Evolutionary conservation across 495 filamentous ascomycete genomes (phyloP).

Genomic region (Chaetomium fimeti): DNA sequence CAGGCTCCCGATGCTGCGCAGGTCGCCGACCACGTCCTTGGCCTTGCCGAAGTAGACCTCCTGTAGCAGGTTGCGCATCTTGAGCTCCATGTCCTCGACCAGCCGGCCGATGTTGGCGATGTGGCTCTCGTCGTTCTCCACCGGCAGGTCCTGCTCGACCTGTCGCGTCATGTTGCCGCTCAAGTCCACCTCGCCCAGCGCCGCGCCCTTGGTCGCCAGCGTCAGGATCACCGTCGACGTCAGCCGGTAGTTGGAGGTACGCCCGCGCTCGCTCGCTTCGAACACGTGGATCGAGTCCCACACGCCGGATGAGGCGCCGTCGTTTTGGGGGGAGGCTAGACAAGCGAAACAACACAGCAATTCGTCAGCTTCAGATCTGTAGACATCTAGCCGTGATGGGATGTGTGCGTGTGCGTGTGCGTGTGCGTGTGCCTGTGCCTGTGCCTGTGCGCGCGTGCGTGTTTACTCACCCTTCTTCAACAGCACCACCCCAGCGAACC

Average conservation of each 20-base stretch:
- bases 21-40: slow-evolving; percentile 96
- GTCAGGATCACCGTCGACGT: slow-evolving; percentile 95
- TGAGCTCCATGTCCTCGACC: slow-evolving; percentile 99
- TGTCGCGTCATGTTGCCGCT: slow-evolving; percentile 98
- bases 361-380: not conserved
- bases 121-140: slow-evolving; percentile 88
- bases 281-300: slow-evolving; percentile 99
- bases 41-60: slow-evolving; percentile 99
- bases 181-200: slow-evolving; percentile 86
- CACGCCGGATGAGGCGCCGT: slow-evolving; percentile 70
- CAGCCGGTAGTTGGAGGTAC: slow-evolving; percentile 93
- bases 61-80: slow-evolving; percentile 98
- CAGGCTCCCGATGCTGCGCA: slow-evolving; percentile 83
- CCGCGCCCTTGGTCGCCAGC: slow-evolving; percentile 66
- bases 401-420: not conserved
- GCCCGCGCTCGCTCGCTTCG: slow-evolving; percentile 85
- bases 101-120: slow-evolving; percentile 92
- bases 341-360: not conserved
- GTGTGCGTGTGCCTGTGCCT: not conserved
- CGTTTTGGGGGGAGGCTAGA: slow-evolving; percentile 38
- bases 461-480: slow-evolving; percentile 80
- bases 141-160: slow-evolving; percentile 83
- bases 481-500: slow-evolving; percentile 92
- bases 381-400: not conserved
- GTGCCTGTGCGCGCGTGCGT: not conserved